Percentiles rank a stretch among this genome's conserved stretches.
phyloP scores from a whole-genome alignment of 2,329 filamentous ascomycete species.

The Aureobasidium musti region DNA sequence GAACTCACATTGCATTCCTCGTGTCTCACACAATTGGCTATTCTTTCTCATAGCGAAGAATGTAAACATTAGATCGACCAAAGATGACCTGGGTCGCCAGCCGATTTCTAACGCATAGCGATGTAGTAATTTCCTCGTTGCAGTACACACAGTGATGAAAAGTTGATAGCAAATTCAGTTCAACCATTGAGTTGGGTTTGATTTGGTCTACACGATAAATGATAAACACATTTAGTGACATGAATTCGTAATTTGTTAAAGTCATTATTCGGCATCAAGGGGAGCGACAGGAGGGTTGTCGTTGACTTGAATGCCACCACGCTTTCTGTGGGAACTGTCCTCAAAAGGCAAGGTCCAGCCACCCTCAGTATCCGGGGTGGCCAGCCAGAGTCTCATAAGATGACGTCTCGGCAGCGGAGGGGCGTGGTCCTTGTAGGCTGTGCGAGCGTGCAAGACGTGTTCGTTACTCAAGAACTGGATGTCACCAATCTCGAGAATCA shows the following conservation, averaged over 20 bases:
- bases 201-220: not conserved
- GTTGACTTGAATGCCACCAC: conserved; percentile 85
- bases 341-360: conserved; percentile 84
- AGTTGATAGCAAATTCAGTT: not conserved
- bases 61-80: not conserved
- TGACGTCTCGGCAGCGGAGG: conserved; percentile 72
- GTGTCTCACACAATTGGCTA: not conserved
- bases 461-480: conserved; percentile 84
- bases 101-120: too few relatives aligned
- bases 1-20: conserved; percentile 14
- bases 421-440: conserved; percentile 72
- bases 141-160: not conserved
- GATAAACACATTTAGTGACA: not conserved
- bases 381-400: conserved; percentile 80
- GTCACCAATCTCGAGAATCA: conserved; percentile 83
- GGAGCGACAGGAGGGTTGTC: conserved; percentile 73
- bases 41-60: not conserved
- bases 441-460: conserved; percentile 79
- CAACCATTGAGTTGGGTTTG: too few relatives aligned
- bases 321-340: conserved; percentile 80
- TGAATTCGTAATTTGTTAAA: not conserved
- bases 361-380: conserved; percentile 77
- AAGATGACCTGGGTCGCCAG: not conserved
- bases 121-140: not conserved
- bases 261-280: conserved; percentile 69